These are phyloP conservation scores for Allium fistulosum DNA, from an alignment of 106 monocot species.

Conservation along the genomic window DNA sequence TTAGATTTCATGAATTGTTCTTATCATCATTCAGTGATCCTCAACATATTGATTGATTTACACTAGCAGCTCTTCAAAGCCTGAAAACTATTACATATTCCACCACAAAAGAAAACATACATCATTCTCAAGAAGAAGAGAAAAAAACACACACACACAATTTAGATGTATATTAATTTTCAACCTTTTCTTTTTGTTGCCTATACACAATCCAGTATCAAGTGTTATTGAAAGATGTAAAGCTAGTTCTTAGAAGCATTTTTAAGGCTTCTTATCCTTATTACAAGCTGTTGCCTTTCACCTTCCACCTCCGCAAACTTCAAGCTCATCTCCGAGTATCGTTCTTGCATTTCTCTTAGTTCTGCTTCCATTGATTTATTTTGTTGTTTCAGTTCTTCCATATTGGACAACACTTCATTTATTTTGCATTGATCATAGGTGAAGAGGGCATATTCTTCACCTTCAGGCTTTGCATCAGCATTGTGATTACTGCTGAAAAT, in stretches of 20 bases:
- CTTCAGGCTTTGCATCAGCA: constrained; percentile 8
- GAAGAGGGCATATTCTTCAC: constrained; percentile 2
- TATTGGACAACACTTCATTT: constrained; percentile 22
- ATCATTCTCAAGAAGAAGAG: too few species aligned
- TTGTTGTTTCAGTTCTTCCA: constrained; percentile 43
- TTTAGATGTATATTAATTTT: too few species aligned
- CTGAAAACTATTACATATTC: too few species aligned
- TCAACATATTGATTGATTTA: too few species aligned
- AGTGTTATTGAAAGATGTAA: constrained; percentile 2
- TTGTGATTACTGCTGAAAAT: constrained; percentile 18
- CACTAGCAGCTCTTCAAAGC: too few species aligned
- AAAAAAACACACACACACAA: too few species aligned
- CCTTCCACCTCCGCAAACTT: constrained; percentile 94
- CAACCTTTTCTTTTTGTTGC: too few species aligned
- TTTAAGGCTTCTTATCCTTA: constrained; percentile 67
- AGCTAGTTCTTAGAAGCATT: constrained; percentile 61
- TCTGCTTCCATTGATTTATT: constrained; percentile 71
- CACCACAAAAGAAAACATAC: too few species aligned
- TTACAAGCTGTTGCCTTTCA: constrained; percentile 95
- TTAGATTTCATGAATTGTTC: too few species aligned
- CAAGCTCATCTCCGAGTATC: constrained; percentile 89
- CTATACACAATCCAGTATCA: too few species aligned
- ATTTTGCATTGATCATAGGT: constrained; percentile 9
- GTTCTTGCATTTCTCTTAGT: constrained; percentile 86
- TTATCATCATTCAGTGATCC: too few species aligned